A percentile compares a stretch with the other conserved stretches of the same genome.
Conservation (phyloP, 257 asterid genomes). For the Marsdenia floribunda region DNA sequence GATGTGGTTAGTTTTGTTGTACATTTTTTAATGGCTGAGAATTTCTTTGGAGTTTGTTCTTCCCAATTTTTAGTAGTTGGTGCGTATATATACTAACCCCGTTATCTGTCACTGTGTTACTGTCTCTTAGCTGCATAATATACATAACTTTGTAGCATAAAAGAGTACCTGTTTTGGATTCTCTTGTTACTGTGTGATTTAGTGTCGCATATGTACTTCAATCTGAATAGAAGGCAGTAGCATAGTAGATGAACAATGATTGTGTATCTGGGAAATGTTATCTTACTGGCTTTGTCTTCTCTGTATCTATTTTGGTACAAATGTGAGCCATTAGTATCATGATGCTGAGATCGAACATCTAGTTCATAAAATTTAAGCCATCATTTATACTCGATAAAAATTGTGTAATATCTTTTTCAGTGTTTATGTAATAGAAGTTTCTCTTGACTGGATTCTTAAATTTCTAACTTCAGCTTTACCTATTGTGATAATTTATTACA, state of each 20-base stretch:
- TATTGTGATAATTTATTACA: background rate
- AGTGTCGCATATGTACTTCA: background rate
- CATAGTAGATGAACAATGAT: background rate
- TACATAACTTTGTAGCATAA: background rate
- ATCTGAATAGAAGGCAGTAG: background rate
- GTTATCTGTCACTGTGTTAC: background rate
- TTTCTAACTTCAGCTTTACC: background rate
- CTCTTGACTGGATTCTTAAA: background rate
- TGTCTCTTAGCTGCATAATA: background rate
- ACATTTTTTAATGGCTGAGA: background rate
- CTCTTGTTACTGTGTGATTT: background rate
- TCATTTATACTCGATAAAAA: background rate
- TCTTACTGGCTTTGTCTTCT: background rate
- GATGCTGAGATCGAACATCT: background rate
- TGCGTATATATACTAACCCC: background rate
- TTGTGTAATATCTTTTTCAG: background rate
- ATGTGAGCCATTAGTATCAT: background rate
- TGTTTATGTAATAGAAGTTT: background rate
- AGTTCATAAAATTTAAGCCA: background rate
- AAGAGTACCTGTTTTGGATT: background rate
- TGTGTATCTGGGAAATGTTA: background rate
- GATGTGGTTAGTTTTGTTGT: slow-evolving; percentile 3
- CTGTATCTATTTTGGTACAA: too few relatives aligned
- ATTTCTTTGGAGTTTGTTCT: background rate
- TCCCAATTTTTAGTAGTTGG: background rate